Percentiles rank a stretch among this genome's conserved stretches.
Conservation (phyloP, 2,329 filamentous ascomycete genomes). For the Penicillium sp. region DNA sequence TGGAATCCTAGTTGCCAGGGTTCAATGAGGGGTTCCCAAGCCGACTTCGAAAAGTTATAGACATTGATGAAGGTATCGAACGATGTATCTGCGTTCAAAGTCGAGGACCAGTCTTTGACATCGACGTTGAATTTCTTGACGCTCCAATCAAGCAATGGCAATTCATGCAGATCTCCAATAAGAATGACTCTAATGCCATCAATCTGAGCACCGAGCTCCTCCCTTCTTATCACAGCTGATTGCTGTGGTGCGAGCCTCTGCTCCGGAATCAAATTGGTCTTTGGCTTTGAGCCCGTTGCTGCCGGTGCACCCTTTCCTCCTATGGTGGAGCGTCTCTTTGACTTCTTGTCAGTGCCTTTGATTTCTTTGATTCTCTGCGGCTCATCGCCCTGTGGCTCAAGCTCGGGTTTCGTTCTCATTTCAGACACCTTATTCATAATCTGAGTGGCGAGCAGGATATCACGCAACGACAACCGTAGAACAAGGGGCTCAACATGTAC, state of each 20-base stretch:
- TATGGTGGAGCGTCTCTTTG: constrained; percentile 40
- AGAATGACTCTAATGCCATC: constrained; percentile 88
- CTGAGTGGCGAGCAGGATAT: constrained; percentile 90
- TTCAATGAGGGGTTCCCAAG: constrained; percentile 94
- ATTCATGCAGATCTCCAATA: constrained; percentile 91
- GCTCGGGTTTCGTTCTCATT: constrained; percentile 57
- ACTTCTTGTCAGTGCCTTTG: constrained; percentile 31
- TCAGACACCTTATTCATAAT: constrained; percentile 89
- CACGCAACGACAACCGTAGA: constrained; percentile 80
- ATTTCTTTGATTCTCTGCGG: constrained; percentile 48
- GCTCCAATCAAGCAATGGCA: constrained; percentile 90
- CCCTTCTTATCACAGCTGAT: constrained; percentile 59
- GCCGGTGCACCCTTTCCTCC: constrained; percentile 37
- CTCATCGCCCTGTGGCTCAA: constrained; percentile 51
- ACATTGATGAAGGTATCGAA: constrained; percentile 94
- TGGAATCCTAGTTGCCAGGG: constrained; percentile 95
- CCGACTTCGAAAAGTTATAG: constrained; percentile 98
- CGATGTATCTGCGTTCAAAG: constrained; percentile 80
- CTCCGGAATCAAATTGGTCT: constrained; percentile 37
- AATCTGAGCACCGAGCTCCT: constrained; percentile 80
- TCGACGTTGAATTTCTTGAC: constrained; percentile 84
- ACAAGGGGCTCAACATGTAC: constrained; percentile 89
- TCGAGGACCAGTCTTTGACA: constrained; percentile 86
- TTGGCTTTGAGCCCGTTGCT: constrained; percentile 42
- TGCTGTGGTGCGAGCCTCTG: constrained; percentile 36